Percentiles rank a stretch among this genome's conserved stretches.
Conservation (phyloP, 139 green algal genomes). For the Parachlorella kessleri region DNA sequence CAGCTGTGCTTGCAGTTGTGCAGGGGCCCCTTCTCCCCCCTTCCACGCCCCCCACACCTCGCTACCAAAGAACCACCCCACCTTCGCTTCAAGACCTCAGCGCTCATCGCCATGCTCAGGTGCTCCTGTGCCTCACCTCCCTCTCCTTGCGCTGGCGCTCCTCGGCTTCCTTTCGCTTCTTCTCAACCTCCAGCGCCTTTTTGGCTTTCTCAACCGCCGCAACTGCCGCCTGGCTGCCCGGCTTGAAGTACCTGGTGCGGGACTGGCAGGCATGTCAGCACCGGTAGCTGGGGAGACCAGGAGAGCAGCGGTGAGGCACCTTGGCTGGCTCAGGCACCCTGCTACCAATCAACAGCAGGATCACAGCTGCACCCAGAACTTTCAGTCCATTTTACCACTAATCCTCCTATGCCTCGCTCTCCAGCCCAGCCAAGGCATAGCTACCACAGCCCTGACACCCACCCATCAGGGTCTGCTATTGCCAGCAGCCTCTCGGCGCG, state of each 20-base stretch:
- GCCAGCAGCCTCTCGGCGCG: slow-evolving; percentile 59
- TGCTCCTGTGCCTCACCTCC: slow-evolving; percentile 2
- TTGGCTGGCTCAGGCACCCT: no score
- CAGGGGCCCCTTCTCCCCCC: no score
- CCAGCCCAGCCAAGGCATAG: no score
- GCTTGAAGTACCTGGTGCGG: slow-evolving; percentile 63
- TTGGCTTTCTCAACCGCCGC: slow-evolving; percentile 23
- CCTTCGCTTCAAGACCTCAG: neutral
- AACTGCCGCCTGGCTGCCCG: slow-evolving; percentile 42
- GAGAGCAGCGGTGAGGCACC: no score
- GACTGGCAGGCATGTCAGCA: no score
- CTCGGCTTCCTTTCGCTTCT: slow-evolving; percentile 32
- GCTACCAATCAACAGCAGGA: no score
- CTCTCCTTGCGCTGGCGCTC: slow-evolving; percentile 19
- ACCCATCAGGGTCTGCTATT: slow-evolving; percentile 66
- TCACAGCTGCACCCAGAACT: no score
- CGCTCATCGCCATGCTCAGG: neutral
- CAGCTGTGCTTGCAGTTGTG: no score
- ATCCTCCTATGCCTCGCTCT: no score
- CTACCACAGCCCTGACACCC: neutral
- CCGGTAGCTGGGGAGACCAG: no score
- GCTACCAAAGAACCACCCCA: neutral
- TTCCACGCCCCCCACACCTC: no score
- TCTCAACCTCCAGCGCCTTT: slow-evolving; percentile 22
- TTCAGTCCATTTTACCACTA: no score